Evolutionary conservation across 352 stramenopile species (phyloP).

Genomic region (Aphanomyces stellatus): DNA sequence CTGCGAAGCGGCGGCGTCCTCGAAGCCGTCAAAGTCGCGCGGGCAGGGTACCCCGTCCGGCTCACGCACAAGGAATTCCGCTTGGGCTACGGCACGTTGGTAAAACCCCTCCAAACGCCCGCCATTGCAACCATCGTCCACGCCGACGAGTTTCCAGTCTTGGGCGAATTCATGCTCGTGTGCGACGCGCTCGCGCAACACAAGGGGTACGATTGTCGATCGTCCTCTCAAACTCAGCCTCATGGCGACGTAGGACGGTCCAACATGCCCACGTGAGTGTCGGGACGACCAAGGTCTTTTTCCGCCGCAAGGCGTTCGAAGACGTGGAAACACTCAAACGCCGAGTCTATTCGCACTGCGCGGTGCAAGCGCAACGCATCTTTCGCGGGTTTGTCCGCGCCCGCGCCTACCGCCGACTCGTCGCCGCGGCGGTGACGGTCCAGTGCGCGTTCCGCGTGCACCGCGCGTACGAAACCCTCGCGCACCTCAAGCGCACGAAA

Average conservation of each 20-base stretch:
- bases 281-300: conserved; percentile 91
- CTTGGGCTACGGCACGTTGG: conserved; percentile 36
- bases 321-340: conserved; percentile 66
- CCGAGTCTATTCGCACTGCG: neutral
- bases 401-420: conserved; percentile 25
- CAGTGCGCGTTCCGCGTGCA: conserved; percentile 47
- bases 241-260: neutral
- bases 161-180: conserved; percentile 6
- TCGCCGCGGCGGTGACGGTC: conserved; percentile 32
- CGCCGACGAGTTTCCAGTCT: neutral
- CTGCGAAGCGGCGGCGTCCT: conserved; percentile 79
- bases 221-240: neutral
- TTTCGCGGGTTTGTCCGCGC: conserved; percentile 1
- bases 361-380: conserved; percentile 11
- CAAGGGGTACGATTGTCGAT: neutral
- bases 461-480: conserved; percentile 16
- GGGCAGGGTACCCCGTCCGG: conserved; percentile 75
- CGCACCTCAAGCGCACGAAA: neutral
- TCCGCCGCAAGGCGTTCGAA: conserved; percentile 90
- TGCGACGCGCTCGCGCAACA: neutral
- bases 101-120: neutral
- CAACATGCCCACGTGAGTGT: conserved; percentile 50
- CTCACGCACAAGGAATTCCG: conserved; percentile 75
- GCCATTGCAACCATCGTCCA: neutral
- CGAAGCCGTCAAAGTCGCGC: conserved; percentile 78